Base-by-base conservation (phyloP, 2,329 filamentous ascomycete species). In the Calonectria fujianensis region DNA sequence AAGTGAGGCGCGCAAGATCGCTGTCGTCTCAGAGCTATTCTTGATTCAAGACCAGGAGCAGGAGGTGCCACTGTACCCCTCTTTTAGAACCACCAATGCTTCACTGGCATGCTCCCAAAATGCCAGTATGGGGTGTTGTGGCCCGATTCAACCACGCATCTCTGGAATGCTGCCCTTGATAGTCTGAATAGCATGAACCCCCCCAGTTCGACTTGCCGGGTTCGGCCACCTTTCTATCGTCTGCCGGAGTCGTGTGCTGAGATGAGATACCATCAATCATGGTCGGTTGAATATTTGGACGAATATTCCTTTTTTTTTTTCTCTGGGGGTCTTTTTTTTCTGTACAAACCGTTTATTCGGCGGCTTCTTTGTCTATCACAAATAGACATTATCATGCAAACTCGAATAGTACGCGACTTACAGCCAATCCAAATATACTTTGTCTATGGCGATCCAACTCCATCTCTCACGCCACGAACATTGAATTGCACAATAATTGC, bases 361-460 rank as follows among this genome's bases (percentile, higher is more conserved):
- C 13, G 27, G 35, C 57, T 24, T 29, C 35, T 37, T 37, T 41
- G 8, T 24, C 13, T 24, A 16, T 29, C 37, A 41, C 10, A 11
- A 37, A 41, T 41, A 63, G 35, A 4, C 35, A 61, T 54, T 54
- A 14, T 20, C 13, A 41, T 20, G 18, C 20, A 24, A 39, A 8
- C 16, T 18, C 35, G 39, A 41, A 63, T 63, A 63, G 57, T 63
- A 31, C 27, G 24, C 57, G 35, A 63, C 35, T 29, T 63, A 63
- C 57, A 63, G 37, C 20, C 37, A 63, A 63, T 24, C 29, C 61
- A 65, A 50, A 65, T 65, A 65, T 50, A 65, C 61, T 65, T 65
- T 65, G 27, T 35, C 61, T 27, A 65, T 45, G 61, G 16, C 61
- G 29, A 45, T 48, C 61, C 39, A 50, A 48, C 29, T 31, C 39